Percentiles rank a stretch among this genome's conserved stretches.
Conservation (phyloP, 148 eudicot genomes). For the Rhododendron mucronatum region DNA sequence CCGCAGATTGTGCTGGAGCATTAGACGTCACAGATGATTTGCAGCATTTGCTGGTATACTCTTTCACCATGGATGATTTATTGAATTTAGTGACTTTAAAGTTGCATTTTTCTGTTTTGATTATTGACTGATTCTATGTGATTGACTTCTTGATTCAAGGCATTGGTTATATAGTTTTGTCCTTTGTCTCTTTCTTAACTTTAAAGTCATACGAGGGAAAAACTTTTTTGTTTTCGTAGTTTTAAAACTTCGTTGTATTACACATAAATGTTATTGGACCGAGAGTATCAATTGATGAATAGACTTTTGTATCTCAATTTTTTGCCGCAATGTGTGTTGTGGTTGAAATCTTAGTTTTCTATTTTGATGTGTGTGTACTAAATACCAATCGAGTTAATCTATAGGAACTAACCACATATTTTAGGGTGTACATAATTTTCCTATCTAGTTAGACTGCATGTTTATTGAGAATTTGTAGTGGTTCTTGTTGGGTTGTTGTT, state of each 20-base stretch:
- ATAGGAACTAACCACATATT: background rate
- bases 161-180: background rate
- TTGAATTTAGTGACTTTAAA: background rate
- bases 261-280: background rate
- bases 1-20: slow-evolving; percentile 98
- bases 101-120: background rate
- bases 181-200: background rate
- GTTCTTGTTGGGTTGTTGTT: background rate
- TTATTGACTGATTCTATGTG: background rate
- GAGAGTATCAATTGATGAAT: background rate
- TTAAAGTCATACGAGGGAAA: background rate
- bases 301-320: background rate
- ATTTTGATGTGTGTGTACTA: background rate
- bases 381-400: background rate
- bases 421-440: background rate
- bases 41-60: slow-evolving; percentile 80
- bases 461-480: background rate
- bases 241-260: background rate
- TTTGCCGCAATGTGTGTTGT: background rate
- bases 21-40: slow-evolving; percentile 92
- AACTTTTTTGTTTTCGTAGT: background rate
- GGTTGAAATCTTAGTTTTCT: background rate
- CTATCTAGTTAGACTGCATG: background rate
- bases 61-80: background rate
- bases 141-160: background rate